Evolutionary conservation across 2,329 filamentous ascomycete genomes (phyloP).

Genomic region (Diaporthe sp.): DNA sequence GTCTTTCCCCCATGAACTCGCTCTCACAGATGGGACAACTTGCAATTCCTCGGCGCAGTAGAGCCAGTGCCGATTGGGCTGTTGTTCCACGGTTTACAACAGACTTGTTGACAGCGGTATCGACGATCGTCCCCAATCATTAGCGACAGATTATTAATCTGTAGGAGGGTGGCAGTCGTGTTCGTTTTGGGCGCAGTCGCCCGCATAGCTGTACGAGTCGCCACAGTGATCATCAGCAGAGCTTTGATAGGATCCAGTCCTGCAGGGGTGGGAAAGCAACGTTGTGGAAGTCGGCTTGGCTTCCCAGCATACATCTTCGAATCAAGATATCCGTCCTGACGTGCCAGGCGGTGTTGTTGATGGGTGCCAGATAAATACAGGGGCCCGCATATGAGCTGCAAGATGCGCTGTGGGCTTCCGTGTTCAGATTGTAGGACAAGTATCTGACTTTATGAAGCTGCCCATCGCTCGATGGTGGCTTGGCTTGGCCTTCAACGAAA

Average conservation of each 20-base stretch:
- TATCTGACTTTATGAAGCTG: not conserved
- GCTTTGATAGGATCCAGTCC: slow-evolving; percentile 1
- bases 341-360: not conserved
- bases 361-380: not conserved
- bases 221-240: not conserved
- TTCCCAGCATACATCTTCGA: no score
- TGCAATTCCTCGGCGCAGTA: not conserved
- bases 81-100: no score
- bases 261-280: not conserved
- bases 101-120: not conserved
- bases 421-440: not conserved
- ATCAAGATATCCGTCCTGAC: no score
- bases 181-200: not conserved
- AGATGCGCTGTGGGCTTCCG: not conserved
- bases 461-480: not conserved
- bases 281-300: not conserved
- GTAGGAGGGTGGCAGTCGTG: not conserved
- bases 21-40: not conserved
- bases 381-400: not conserved
- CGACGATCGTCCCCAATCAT: not conserved
- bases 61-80: no score
- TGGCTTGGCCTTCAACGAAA: not conserved
- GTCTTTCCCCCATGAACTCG: no score
- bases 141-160: not conserved
- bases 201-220: not conserved